Percentiles rank a stretch among this genome's conserved stretches.
Evolutionary conservation across 225 moss, liverwort and hornwort species (phyloP).

Genomic region (Bryum argenteum): DNA sequence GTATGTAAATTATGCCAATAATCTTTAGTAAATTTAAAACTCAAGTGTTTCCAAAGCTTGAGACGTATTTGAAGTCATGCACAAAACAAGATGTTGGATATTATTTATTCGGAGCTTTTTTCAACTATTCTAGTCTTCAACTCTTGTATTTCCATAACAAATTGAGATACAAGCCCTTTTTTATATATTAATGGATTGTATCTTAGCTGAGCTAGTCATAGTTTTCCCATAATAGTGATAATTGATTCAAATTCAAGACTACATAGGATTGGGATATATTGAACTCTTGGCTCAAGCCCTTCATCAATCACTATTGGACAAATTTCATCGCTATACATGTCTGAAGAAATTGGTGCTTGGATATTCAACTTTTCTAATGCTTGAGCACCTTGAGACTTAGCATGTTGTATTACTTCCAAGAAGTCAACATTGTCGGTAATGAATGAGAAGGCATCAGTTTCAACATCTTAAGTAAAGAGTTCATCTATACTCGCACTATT

Average conservation of each 20-base stretch:
- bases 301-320: slow-evolving; percentile 32
- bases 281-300: neutral
- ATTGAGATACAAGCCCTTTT: slow-evolving; percentile 40
- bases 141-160: slow-evolving; percentile 39
- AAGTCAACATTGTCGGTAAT: no score
- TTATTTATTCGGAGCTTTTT: slow-evolving; percentile 21
- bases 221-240: slow-evolving; percentile 41
- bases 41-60: neutral
- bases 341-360: neutral
- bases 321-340: neutral
- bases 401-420: no score
- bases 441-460: no score
- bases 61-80: neutral
- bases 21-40: neutral
- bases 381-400: slow-evolving; percentile 45
- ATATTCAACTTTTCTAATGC: slow-evolving; percentile 43
- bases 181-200: slow-evolving; percentile 32
- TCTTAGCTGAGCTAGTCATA: slow-evolving; percentile 24
- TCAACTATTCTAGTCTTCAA: slow-evolving; percentile 24
- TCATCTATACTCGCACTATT: neutral
- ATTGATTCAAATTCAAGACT: slow-evolving; percentile 49
- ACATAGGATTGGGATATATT: slow-evolving; percentile 36
- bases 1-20: neutral
- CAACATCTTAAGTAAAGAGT: neutral
- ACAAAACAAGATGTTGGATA: neutral